Conservation (phyloP, 208 protist species). For the Novymonas esmeraldas region DNA sequence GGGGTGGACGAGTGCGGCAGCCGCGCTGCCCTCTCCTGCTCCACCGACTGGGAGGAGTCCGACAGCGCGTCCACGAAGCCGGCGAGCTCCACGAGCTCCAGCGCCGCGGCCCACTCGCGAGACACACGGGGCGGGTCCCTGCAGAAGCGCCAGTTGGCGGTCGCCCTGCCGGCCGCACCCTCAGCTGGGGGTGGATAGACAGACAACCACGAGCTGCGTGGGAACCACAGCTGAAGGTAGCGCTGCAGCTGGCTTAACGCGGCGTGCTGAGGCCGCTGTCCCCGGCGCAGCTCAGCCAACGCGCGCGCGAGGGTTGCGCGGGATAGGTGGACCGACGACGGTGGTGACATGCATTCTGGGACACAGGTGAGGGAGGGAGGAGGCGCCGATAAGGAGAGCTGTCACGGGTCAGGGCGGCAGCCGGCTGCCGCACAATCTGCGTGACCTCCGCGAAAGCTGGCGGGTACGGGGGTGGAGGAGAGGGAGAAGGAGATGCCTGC, state of each 20-base stretch:
- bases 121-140: constrained; percentile 21
- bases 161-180: not conserved
- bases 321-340: constrained; percentile 7
- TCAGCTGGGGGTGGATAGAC: constrained; percentile 3
- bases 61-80: not conserved
- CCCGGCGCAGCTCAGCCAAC: constrained; percentile 13
- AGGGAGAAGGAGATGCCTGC: too few relatives aligned
- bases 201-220: constrained; percentile 9
- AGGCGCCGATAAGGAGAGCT: not conserved
- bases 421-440: too few relatives aligned
- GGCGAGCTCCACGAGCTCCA: constrained; percentile 25
- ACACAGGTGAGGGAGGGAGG: not conserved
- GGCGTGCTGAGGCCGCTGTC: not conserved
- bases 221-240: constrained; percentile 20
- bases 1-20: not conserved
- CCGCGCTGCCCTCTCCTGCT: not conserved
- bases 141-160: constrained; percentile 10
- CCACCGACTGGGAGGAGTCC: not conserved
- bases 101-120: constrained; percentile 20
- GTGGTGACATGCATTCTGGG: constrained; percentile 20
- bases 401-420: too few relatives aligned
- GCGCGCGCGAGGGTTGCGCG: constrained; percentile 14
- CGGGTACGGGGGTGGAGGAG: too few relatives aligned
- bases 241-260: constrained; percentile 9
- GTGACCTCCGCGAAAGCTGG: too few relatives aligned